These are phyloP conservation scores for Fusarium tjaetaba DNA, from an alignment of 2,329 filamentous ascomycete species.

Conservation along the genomic window DNA sequence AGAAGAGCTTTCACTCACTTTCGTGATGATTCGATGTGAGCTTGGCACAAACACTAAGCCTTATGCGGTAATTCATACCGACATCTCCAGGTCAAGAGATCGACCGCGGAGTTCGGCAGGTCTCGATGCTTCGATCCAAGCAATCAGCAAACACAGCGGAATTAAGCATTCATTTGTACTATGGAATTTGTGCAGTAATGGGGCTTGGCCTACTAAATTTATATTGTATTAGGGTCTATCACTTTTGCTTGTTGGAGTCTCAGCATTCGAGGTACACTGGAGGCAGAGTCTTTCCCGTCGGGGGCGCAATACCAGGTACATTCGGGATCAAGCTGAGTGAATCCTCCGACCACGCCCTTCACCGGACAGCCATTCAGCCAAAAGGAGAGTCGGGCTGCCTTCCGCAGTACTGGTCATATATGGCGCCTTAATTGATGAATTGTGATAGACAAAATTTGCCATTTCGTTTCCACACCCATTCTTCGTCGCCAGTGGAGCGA, in stretches of 20 bases:
- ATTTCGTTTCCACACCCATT: neutral
- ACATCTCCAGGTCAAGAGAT: neutral
- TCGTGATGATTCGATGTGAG: neutral
- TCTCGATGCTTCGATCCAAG: neutral
- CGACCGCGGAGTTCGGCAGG: neutral
- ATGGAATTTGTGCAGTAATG: fast-evolving
- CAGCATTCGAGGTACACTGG: neutral
- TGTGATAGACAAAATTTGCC: neutral
- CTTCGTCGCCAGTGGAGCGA: neutral
- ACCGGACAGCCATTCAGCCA: fast-evolving
- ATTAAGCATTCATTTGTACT: neutral
- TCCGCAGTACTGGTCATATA: neutral
- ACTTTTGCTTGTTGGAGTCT: neutral
- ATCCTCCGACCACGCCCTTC: neutral
- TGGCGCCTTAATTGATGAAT: neutral
- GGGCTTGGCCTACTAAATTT: fast-evolving
- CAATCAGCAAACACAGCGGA: neutral
- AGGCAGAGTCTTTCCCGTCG: too few species aligned
- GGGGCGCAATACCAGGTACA: neutral
- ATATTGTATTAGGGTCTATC: fast-evolving
- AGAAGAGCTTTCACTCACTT: neutral
- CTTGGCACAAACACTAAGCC: neutral
- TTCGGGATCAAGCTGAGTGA: neutral
- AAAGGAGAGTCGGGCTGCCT: neutral
- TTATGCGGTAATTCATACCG: neutral